Evolutionary conservation across 2,329 filamentous ascomycete species (phyloP), one percentile per base, ranked within the genome.

Genomic region (Juglanconis juglandina): DNA sequence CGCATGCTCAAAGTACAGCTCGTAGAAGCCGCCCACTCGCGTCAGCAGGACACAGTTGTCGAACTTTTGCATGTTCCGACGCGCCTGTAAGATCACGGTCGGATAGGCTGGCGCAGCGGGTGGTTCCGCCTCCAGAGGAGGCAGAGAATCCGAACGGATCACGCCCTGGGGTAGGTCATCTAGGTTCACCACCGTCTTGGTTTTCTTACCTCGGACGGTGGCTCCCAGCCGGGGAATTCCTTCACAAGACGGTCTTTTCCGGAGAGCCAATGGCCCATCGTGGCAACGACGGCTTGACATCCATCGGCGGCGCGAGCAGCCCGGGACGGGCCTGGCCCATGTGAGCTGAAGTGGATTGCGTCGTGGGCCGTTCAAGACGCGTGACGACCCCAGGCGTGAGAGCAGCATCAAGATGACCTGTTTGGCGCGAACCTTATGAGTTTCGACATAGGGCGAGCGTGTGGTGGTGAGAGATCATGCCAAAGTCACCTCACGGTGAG

Each of bases 1-100:
- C 10, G 96, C 95, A 72, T 99, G 93, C 68, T 96, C 90, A 73
- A 98, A 96, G 76, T 99, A 99, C 61, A 99, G 79, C 83, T 99
- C 95, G 75, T 98, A 99, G 76, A 99, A 99, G 62, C 93, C 89
- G 59, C 95, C 95, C 34, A 99, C 92, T 59, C 94, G 86, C 4
- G 95, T 99, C 62, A 99, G 77, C 7, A 99, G 75, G 44, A 99
- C 90, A 75, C 94, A 98, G 68, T 96, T 92, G 68, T 87, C 85
- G 76, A 96, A 97, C 69, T 89, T 92, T 66, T 87, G 83, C 88
- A 98, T 96, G 75, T 96, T 96, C 66, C 87, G 91, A 59, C 87
- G 85, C 34, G 91, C 94, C 72, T 96, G 92, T 70, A 92, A 85
- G 60, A 98, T 79, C 52, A 98, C 90, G n/a, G 91, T 90, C 14